phyloP scores from a whole-genome alignment of 2,329 filamentous ascomycete species.

The Trichoderma polysporum region DNA sequence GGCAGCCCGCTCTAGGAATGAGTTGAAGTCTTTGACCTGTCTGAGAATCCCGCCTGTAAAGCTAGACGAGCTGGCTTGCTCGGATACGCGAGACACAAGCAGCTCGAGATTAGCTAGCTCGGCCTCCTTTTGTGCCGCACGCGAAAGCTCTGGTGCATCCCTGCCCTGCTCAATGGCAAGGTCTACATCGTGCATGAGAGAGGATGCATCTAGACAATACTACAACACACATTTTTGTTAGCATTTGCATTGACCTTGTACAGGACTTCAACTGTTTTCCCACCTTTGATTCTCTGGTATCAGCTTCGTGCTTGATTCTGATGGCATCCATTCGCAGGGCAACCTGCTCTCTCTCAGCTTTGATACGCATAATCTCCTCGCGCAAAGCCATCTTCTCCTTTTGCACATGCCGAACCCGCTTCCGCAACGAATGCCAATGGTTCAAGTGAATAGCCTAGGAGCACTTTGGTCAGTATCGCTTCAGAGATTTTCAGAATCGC shows the following conservation, averaged over 20 bases:
- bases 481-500: not conserved
- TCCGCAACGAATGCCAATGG: constrained; percentile 56
- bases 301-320: constrained; percentile 58
- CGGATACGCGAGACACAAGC: constrained; percentile 53
- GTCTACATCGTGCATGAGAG: constrained; percentile 61
- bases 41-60: constrained; percentile 53
- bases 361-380: constrained; percentile 59
- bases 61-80: constrained; percentile 51
- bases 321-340: constrained; percentile 62
- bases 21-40: constrained; percentile 62
- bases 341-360: constrained; percentile 60
- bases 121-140: constrained; percentile 47
- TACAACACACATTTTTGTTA: constrained; percentile 18
- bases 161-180: constrained; percentile 53
- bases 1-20: constrained; percentile 61
- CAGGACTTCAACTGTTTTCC: constrained; percentile 26
- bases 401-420: constrained; percentile 57
- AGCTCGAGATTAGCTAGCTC: constrained; percentile 59
- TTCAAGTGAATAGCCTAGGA: constrained; percentile 58
- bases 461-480: not conserved
- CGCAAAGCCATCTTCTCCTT: constrained; percentile 57
- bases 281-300: constrained; percentile 53
- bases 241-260: not conserved
- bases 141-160: constrained; percentile 47
- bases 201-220: constrained; percentile 55